Percentiles rank a stretch among this genome's conserved stretches.
These are phyloP conservation scores for Naganishia vaughanmartiniae DNA, from an alignment of 768 basidiomycete genomes.

Conservation along the genomic window DNA sequence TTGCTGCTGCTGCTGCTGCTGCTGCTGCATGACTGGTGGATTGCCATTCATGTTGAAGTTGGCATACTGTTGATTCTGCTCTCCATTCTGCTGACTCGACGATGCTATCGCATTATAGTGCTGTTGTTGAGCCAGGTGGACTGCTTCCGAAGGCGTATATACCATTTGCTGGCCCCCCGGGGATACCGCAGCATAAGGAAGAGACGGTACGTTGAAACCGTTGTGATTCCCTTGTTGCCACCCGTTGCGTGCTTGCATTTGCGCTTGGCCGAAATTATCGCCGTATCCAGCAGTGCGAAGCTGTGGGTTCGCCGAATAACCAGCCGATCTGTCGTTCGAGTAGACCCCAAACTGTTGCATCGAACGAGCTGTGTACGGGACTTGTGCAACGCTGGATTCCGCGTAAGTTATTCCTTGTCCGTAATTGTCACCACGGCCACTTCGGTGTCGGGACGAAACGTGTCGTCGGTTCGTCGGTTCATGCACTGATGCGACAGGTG, in stretches of 20 bases:
- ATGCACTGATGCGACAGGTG: slow-evolving; percentile 34
- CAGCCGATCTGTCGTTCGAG: slow-evolving; percentile 4
- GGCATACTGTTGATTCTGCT: slow-evolving; percentile 16
- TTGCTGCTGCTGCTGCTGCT: neutral
- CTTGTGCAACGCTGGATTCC: slow-evolving; percentile 15
- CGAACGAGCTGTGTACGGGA: neutral
- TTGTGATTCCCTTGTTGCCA: slow-evolving; percentile 9
- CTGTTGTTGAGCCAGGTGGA: slow-evolving; percentile 12
- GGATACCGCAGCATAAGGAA: slow-evolving; percentile 12
- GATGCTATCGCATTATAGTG: neutral
- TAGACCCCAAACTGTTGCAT: slow-evolving; percentile 19
- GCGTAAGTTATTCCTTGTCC: neutral
- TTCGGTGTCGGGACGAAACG: slow-evolving; percentile 15
- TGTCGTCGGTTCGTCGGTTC: slow-evolving; percentile 7
- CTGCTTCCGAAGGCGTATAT: neutral
- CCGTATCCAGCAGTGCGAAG: neutral
- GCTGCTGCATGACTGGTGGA: neutral
- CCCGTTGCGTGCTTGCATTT: neutral
- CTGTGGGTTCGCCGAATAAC: slow-evolving; percentile 4
- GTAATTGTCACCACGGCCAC: neutral
- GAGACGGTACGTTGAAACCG: slow-evolving; percentile 13
- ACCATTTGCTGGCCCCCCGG: slow-evolving; percentile 2
- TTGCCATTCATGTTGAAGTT: neutral
- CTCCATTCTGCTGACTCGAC: neutral
- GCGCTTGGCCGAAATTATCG: slow-evolving; percentile 5